Evolutionary conservation across 345 rosid species (phyloP).

Genomic region (Erodium maritimum): DNA sequence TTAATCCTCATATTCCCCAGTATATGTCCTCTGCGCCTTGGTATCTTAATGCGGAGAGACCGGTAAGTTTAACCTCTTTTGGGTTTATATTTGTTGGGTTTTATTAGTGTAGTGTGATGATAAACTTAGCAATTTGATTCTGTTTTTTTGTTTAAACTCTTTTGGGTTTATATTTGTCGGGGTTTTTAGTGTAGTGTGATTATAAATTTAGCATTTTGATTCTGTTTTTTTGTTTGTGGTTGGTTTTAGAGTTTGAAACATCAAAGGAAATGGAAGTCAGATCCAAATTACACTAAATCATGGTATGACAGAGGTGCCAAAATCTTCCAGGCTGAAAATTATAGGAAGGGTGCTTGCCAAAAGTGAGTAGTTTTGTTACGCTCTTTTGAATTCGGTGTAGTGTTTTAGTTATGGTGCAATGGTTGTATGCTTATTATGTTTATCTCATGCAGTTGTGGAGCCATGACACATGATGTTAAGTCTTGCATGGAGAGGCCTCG

Average conservation of each 20-base stretch:
- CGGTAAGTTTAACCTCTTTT: constrained; percentile 26
- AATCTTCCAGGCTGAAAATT: constrained; percentile 55
- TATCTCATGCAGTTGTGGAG: constrained; percentile 56
- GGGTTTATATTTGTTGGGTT: too few species aligned
- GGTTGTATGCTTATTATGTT: neutral
- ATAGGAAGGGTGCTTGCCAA: constrained; percentile 59
- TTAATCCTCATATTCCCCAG: constrained; percentile 63
- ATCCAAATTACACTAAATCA: constrained; percentile 63
- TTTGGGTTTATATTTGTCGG: neutral
- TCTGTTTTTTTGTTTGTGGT: neutral
- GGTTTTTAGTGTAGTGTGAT: neutral
- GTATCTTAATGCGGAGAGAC: constrained; percentile 59
- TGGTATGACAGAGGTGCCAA: constrained; percentile 75
- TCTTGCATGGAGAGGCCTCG: constrained; percentile 82
- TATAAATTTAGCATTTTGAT: neutral
- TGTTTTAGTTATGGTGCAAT: neutral
- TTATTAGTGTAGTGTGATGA: too few species aligned
- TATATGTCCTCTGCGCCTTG: constrained; percentile 54
- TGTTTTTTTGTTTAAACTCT: neutral
- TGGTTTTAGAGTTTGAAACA: constrained; percentile 50
- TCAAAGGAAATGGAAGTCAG: constrained; percentile 80
- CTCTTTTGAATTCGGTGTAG: too few species aligned
- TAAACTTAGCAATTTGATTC: neutral
- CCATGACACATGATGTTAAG: constrained; percentile 67
- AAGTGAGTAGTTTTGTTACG: too few species aligned